These are phyloP conservation scores for Taiwanofungus camphoratus DNA, from an alignment of 1,284 basidiomycete species.

Conservation along the genomic window DNA sequence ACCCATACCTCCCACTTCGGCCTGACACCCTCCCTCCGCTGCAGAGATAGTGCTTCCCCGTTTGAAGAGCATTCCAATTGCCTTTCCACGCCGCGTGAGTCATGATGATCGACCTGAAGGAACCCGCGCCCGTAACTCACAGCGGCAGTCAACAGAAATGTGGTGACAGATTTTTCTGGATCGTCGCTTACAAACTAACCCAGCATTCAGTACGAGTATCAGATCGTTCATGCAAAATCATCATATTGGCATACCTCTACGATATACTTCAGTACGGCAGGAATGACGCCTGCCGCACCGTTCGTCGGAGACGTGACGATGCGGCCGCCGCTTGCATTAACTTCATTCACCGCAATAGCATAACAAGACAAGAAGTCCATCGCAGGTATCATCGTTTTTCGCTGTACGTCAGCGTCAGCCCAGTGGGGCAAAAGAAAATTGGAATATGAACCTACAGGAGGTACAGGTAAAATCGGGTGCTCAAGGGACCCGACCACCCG, in stretches of 20 bases:
- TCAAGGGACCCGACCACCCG: slow-evolving; percentile 74
- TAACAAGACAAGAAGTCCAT: slow-evolving; percentile 94
- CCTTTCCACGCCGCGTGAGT: slow-evolving; percentile 34
- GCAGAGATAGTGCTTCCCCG: slow-evolving; percentile 94
- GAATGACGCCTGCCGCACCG: slow-evolving; percentile 88
- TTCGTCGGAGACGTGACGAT: slow-evolving; percentile 91
- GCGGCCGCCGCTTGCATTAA: slow-evolving; percentile 87
- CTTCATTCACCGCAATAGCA: slow-evolving; percentile 87
- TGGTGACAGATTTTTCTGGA: slow-evolving; percentile 80
- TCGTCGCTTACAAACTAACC: slow-evolving; percentile 81
- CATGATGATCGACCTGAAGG: background rate
- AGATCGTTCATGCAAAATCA: background rate
- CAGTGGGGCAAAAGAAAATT: slow-evolving; percentile 2
- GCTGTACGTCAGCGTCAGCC: slow-evolving; percentile 33
- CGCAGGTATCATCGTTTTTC: slow-evolving; percentile 83
- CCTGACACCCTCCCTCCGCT: slow-evolving; percentile 89
- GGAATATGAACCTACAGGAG: slow-evolving; percentile 48
- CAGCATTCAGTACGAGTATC: background rate
- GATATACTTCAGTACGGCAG: slow-evolving; percentile 85
- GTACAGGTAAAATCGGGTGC: slow-evolving; percentile 80
- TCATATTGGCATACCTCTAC: slow-evolving; percentile 52
- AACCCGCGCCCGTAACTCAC: slow-evolving; percentile 43
- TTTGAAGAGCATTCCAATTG: slow-evolving; percentile 96
- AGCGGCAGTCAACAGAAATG: slow-evolving; percentile 80
- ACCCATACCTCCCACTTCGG: slow-evolving; percentile 71